A percentile compares a stretch with the other conserved stretches of the same genome.
phyloP scores from a whole-genome alignment of 176 grass and related monocot genomes.

The Musa beccarii region DNA sequence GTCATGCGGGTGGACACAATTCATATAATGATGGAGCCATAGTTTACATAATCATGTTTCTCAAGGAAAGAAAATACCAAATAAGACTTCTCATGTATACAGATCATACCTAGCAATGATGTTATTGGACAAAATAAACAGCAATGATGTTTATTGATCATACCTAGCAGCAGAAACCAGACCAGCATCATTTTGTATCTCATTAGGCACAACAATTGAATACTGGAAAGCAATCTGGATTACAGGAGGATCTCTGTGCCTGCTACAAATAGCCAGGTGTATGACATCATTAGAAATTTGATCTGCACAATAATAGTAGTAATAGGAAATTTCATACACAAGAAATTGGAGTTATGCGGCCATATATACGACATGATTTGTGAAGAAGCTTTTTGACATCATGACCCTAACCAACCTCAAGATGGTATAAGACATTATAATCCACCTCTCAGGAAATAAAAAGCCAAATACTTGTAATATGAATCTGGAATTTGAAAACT shows the following conservation, averaged over 20 bases:
- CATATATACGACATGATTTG: background rate
- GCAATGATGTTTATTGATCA: background rate
- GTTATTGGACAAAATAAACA: background rate
- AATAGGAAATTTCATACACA: background rate
- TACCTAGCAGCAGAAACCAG: background rate
- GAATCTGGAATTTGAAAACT: background rate
- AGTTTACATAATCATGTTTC: no score
- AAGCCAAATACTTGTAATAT: background rate
- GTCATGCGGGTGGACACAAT: no score
- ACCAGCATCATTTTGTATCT: background rate
- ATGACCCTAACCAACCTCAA: background rate
- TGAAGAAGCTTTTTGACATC: background rate
- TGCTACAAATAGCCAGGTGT: background rate
- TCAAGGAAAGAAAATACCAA: no score
- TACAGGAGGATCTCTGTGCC: constrained; percentile 2
- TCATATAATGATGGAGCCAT: no score
- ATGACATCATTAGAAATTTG: background rate
- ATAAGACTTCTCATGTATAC: no score
- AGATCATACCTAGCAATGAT: background rate
- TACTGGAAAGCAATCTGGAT: constrained; percentile 9
- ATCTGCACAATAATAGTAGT: background rate
- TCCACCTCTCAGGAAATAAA: background rate
- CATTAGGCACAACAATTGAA: background rate
- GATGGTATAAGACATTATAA: background rate
- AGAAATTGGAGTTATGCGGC: background rate